These are phyloP conservation scores for Fusarium sp. DNA, from an alignment of 2,329 filamentous ascomycete species.

Conservation along the genomic window DNA sequence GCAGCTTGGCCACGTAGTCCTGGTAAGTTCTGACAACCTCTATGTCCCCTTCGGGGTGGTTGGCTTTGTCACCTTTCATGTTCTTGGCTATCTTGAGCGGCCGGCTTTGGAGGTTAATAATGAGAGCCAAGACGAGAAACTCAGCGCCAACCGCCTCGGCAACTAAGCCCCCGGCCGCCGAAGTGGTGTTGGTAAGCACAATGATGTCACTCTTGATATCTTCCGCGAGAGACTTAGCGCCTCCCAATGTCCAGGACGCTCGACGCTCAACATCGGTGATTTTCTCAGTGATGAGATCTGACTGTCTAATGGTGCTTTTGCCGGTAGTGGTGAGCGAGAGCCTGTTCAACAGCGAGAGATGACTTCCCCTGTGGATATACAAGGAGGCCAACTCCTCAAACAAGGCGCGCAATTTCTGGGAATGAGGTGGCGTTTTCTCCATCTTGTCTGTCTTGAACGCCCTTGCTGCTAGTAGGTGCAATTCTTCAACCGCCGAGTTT, in stretches of 20 bases:
- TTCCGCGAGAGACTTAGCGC: background rate
- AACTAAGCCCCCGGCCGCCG: background rate
- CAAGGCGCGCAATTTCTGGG: background rate
- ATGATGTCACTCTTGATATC: background rate
- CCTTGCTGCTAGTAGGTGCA: background rate
- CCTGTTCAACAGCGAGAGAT: background rate
- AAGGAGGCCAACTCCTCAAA: background rate
- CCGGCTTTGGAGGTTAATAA: background rate
- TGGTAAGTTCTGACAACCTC: background rate
- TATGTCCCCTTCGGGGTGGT: background rate
- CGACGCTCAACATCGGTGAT: background rate
- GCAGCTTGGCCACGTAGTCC: background rate
- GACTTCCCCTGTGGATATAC: background rate
- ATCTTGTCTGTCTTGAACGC: background rate
- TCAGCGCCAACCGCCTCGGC: background rate
- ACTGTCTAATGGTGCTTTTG: background rate
- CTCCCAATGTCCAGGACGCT: background rate
- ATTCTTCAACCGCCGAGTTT: background rate
- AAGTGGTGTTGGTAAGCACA: background rate
- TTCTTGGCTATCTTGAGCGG: background rate
- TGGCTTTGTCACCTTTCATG: background rate
- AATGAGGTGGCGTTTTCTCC: background rate
- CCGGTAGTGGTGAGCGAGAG: background rate
- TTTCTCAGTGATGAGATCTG: background rate
- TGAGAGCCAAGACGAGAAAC: background rate